Conservation (phyloP, 176 grass and related monocot genomes). For the Luzula sylvatica region DNA sequence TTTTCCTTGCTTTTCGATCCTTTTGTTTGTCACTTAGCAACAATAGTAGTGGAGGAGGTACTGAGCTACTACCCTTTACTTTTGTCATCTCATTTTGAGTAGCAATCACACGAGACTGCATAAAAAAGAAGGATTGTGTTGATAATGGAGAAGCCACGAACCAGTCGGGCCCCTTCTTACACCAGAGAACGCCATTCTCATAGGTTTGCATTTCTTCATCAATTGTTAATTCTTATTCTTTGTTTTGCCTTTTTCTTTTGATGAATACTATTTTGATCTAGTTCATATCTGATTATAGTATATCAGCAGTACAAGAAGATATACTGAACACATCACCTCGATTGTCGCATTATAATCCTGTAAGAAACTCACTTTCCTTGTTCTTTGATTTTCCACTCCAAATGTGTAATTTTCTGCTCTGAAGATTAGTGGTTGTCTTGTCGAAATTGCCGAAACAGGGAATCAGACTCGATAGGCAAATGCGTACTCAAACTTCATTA, state of each 20-base stretch:
- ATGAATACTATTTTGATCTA: neutral
- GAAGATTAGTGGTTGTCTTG: conserved; percentile 4
- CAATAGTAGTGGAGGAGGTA: too few species aligned
- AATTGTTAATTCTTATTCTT: neutral
- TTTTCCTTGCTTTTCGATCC: too few species aligned
- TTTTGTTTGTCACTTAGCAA: too few species aligned
- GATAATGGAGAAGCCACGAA: conserved; percentile 10
- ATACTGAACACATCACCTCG: conserved; percentile 30
- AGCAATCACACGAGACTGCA: too few species aligned
- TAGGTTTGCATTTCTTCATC: conserved; percentile 9
- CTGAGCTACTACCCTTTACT: too few species aligned
- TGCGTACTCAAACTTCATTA: conserved; percentile 25
- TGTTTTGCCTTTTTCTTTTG: neutral
- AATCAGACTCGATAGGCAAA: conserved; percentile 23
- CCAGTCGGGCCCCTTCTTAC: conserved; percentile 6
- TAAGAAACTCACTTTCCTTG: conserved; percentile 39
- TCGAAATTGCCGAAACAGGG: conserved; percentile 10
- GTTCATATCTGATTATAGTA: conserved; percentile 22
- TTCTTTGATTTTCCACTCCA: neutral
- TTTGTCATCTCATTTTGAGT: too few species aligned
- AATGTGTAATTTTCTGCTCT: neutral
- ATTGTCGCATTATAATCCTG: conserved; percentile 46
- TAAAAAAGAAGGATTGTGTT: too few species aligned
- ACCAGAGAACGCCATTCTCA: conserved; percentile 15
- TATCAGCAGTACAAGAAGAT: conserved; percentile 23